phyloP scores from a whole-genome alignment of 2,329 filamentous ascomycete species.

The Colletotrichum brevisporum region DNA sequence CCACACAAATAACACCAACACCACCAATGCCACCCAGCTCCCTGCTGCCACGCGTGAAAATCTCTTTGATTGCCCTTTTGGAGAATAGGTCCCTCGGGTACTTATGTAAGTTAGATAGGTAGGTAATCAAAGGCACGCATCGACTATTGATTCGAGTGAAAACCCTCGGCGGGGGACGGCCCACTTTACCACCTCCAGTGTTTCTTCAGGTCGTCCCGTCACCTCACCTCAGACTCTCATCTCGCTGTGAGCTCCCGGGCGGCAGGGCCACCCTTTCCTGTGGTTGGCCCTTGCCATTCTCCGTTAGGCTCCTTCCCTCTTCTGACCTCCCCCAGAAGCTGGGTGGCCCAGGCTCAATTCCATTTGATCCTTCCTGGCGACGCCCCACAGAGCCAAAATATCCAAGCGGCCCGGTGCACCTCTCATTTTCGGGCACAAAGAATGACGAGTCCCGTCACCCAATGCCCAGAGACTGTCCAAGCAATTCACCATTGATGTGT shows the following conservation, averaged over 20 bases:
- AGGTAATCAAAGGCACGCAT: not conserved
- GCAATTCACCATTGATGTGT: no score
- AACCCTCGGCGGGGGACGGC: slow-evolving; percentile 15
- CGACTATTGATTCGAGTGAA: slow-evolving; percentile 17
- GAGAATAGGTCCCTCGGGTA: no score
- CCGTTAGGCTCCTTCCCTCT: slow-evolving; percentile 26
- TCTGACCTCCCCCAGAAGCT: slow-evolving; percentile 27
- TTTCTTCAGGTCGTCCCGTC: not conserved
- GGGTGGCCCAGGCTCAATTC: slow-evolving; percentile 18
- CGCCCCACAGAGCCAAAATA: slow-evolving; percentile 35
- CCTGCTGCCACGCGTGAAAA: no score
- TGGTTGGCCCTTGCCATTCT: not conserved
- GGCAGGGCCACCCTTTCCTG: slow-evolving; percentile 24
- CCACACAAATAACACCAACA: no score
- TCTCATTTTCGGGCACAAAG: no score
- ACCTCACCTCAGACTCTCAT: slow-evolving; percentile 29
- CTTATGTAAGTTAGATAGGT: not conserved
- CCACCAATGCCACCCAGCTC: not conserved
- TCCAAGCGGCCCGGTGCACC: not conserved
- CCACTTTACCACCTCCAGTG: slow-evolving; percentile 2
- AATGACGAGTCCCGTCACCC: no score
- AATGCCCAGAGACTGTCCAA: no score
- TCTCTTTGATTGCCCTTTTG: no score
- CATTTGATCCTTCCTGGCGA: slow-evolving; percentile 26
- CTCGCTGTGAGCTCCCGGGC: slow-evolving; percentile 7